Conservation (phyloP, 2,329 filamentous ascomycete species). For the Fonsecaea multimorphosa region DNA sequence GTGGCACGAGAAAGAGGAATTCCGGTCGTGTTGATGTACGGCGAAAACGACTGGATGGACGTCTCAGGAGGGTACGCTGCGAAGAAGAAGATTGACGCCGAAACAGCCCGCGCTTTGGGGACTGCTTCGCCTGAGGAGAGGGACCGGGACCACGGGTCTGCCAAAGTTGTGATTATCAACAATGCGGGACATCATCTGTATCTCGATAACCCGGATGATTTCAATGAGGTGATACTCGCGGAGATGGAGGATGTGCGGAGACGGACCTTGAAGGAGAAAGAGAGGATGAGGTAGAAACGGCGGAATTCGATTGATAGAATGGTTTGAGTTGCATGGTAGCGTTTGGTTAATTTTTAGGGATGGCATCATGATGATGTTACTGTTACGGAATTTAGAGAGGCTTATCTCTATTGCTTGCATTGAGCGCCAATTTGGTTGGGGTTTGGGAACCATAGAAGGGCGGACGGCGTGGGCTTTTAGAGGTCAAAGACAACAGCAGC, state of each 20-base stretch:
- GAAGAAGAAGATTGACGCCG: constrained; percentile 76
- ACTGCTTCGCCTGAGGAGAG: constrained; percentile 71
- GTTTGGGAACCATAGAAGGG: background rate
- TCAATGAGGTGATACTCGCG: constrained; percentile 67
- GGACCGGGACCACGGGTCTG: constrained; percentile 74
- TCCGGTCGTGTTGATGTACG: constrained; percentile 92
- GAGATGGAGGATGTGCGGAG: constrained; percentile 70
- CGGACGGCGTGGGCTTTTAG: background rate
- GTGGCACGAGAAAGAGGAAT: constrained; percentile 66
- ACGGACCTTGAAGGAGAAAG: constrained; percentile 41
- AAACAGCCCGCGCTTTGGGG: constrained; percentile 65
- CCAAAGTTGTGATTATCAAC: constrained; percentile 79
- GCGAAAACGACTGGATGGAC: constrained; percentile 99
- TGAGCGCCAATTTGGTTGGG: background rate
- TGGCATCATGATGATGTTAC: background rate
- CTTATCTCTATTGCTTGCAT: background rate
- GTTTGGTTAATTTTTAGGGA: background rate
- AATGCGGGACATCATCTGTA: constrained; percentile 76
- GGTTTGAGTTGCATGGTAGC: background rate
- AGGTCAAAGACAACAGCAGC: background rate
- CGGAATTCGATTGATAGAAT: background rate
- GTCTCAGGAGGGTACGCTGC: constrained; percentile 81
- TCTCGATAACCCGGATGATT: constrained; percentile 72
- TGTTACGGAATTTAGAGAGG: background rate
- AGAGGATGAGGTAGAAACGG: background rate